Evolutionary conservation across 352 stramenopile species (phyloP), one percentile per base, ranked within the genome.

Genomic region (Globisporangium paroecandrum): DNA sequence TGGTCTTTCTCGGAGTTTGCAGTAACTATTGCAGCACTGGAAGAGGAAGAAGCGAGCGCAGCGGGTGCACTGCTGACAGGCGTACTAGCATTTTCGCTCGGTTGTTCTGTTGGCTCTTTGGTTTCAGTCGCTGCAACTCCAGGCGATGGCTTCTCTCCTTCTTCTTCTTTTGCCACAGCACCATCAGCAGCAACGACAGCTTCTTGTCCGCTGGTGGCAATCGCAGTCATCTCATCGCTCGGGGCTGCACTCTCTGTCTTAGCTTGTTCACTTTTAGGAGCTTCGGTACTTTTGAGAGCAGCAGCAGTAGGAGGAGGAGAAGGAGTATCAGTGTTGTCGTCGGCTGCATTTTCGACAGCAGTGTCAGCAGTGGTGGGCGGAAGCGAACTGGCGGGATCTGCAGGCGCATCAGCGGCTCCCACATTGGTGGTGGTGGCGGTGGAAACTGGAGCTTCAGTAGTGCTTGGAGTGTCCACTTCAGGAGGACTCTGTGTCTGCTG

Each of bases 1-100:
- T 68, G 69, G 10, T 68, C 8, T 29, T 61, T 72, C 27, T 46
- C 51, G 1, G 41, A 10, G 29, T 68, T 27, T 41, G 22, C 12
- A 54, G 53, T 8, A 25, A 57, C 46, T 20, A 27, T 1, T 7
- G 22, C 15, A 22, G 65, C 4, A 12, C 29, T 8, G n/a, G 15
- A 18, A 18, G 22, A 8, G 8, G 34, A 20, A 18, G 20, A 20
- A 15, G 36, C n/a, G 32, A 36, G 24, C 8, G 24, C 22, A 58
- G 56, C 29, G 29, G 29, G 4, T 32, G 29, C 27, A 41, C 27
- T 41, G 32, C 6, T 38, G 32, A 38, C 8, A 38, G 32, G 1
- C 32, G 32, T 38, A 38, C 6, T 20, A 9, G 49, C 49, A n/a
- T 22, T 7, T 29, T 25, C 49, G 18, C n/a, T 27, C 10, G 49